Evolutionary conservation across 2,329 filamentous ascomycete genomes (phyloP), one percentile per base, ranked within the genome.

Genomic region (Monilinia fructicola): DNA sequence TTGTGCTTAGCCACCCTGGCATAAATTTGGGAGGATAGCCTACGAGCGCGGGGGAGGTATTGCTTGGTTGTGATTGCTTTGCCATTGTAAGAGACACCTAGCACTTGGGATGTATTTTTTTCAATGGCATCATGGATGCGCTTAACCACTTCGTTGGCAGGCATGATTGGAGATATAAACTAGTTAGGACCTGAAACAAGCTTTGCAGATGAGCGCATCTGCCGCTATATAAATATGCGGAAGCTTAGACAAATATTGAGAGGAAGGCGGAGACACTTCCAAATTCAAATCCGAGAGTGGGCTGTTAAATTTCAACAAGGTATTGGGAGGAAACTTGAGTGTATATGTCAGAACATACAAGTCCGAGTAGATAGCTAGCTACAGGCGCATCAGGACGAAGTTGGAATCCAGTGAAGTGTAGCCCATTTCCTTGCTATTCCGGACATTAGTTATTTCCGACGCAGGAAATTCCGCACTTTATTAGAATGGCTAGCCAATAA

Each of bases 11-110:
- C 31, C 1, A n/a, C 5, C 16, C 31, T 46, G n/a, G 53, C 2
- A 60, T 31, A 12, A 28, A 18, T 23, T 42, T 61, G 18, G 2
- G 28, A 12, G 21, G 38, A 14, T 16, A 7, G 65, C 68, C 64
- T 67, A 78, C 78, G 74, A 12, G 71, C 72, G 67, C 73, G 75
- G 21, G 76, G 73, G 23, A 79, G 71, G 21, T 74, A 76, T 26
- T 74, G 68, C 21, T 76, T 76, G 7, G 77, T 73, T 35, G 73
- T 71, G 55, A 77, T 70, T 44, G 70, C 70, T 16, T 76, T 69
- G 10, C 58, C 66, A n/a, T 73, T 73, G 23, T 78, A 59, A 14
- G 56, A 74, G 55, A 79, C 61, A n/a, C 72, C 73, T 4, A 79
- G 70, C 18, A 77, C 31, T 59, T 78, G 78, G 54, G 76, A 74